phyloP scores from a whole-genome alignment of 768 basidiomycete genomes.

The Serendipita sp. region DNA sequence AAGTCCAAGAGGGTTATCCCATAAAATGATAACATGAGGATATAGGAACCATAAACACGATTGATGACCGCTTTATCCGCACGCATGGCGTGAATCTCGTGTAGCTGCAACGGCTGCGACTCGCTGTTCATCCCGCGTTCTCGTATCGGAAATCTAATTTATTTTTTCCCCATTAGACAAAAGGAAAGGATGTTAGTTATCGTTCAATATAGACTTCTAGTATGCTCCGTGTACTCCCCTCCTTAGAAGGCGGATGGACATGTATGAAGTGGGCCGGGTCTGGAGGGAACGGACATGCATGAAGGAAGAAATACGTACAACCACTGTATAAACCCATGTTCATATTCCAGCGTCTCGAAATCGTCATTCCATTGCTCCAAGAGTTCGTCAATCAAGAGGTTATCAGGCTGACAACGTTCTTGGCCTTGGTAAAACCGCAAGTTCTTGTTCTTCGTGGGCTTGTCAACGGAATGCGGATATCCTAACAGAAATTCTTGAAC shows the following conservation, averaged over 20 bases:
- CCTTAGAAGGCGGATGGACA: background rate
- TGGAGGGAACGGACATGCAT: too few species aligned
- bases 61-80: constrained; percentile 28
- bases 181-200: background rate
- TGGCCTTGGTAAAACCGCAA: constrained; percentile 45
- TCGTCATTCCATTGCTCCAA: constrained; percentile 47
- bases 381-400: constrained; percentile 43
- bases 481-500: constrained; percentile 39
- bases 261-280: too few species aligned
- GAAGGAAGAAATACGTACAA: constrained; percentile 29
- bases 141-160: constrained; percentile 48
- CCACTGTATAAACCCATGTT: constrained; percentile 69
- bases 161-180: background rate
- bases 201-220: too few species aligned
- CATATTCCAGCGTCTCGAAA: constrained; percentile 43
- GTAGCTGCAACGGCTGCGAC: constrained; percentile 48
- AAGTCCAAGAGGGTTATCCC: constrained; percentile 48
- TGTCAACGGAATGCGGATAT: constrained; percentile 32
- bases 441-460: constrained; percentile 29
- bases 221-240: too few species aligned
- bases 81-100: constrained; percentile 46
- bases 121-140: constrained; percentile 57
- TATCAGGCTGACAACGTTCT: constrained; percentile 42
- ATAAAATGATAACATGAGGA: constrained; percentile 66
- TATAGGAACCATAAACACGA: constrained; percentile 44